Evolutionary conservation across 441 rosid genomes (phyloP).

Genomic region (Biscutella laevigata): DNA sequence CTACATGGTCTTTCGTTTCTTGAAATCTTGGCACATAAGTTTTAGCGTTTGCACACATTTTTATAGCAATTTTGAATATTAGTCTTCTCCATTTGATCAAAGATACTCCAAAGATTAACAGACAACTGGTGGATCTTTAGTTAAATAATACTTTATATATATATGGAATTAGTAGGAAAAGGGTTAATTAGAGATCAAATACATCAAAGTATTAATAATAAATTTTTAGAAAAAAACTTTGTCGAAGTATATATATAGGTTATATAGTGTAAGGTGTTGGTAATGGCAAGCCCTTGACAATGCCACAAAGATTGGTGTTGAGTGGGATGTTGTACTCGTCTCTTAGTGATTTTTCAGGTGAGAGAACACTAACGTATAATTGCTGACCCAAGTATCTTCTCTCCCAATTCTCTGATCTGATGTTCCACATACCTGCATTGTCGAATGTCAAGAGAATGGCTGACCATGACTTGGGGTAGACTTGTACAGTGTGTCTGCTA

Average conservation of each 20-base stretch:
- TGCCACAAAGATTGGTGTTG: slow-evolving; percentile 45
- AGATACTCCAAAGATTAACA: too few species aligned
- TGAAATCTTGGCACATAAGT: too few species aligned
- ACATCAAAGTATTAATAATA: too few species aligned
- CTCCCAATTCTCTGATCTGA: slow-evolving; percentile 59
- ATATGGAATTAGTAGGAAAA: too few species aligned
- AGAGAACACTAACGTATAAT: slow-evolving; percentile 46
- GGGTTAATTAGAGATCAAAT: too few species aligned
- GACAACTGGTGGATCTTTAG: too few species aligned
- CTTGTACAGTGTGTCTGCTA: slow-evolving; percentile 68
- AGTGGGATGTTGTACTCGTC: slow-evolving; percentile 71
- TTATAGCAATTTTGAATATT: too few species aligned
- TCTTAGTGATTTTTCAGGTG: slow-evolving; percentile 53
- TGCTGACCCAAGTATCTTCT: slow-evolving; percentile 63
- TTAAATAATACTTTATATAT: too few species aligned
- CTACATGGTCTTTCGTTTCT: too few species aligned
- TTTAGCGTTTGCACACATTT: too few species aligned
- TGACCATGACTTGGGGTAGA: slow-evolving; percentile 70
- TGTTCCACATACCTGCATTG: slow-evolving; percentile 83
- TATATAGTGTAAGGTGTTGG: slow-evolving; percentile 48
- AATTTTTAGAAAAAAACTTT: slow-evolving; percentile 18
- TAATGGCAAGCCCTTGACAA: slow-evolving; percentile 42
- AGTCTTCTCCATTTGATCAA: too few species aligned
- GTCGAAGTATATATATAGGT: slow-evolving; percentile 22
- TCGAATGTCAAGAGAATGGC: slow-evolving; percentile 65